A percentile compares a stretch with the other conserved stretches of the same genome.
These are phyloP conservation scores for Globisporangium canariense DNA, from an alignment of 352 stramenopile genomes.

Conservation along the genomic window DNA sequence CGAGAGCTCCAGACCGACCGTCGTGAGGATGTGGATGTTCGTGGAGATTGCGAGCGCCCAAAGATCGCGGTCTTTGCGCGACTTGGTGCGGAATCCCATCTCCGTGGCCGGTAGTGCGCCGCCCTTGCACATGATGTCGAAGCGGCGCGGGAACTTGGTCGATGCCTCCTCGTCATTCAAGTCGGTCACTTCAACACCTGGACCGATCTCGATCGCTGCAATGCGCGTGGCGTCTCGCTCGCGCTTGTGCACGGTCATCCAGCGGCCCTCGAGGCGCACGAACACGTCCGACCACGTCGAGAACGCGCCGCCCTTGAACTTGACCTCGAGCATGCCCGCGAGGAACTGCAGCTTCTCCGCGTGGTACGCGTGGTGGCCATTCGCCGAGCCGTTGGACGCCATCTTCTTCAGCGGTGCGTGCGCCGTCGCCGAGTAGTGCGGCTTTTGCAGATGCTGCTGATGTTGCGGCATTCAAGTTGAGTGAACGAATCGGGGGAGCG, in stretches of 20 bases:
- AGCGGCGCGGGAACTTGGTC: slow-evolving; percentile 72
- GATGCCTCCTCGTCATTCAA: slow-evolving; percentile 47
- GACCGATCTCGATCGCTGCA: slow-evolving; percentile 67
- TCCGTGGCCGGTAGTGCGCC: slow-evolving; percentile 66
- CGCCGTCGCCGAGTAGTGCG: background rate
- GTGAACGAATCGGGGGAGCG: background rate
- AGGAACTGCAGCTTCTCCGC: slow-evolving; percentile 21
- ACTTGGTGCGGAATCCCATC: slow-evolving; percentile 73
- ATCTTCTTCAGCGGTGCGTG: slow-evolving; percentile 17
- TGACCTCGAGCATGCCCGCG: slow-evolving; percentile 24
- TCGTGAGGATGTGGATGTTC: slow-evolving; percentile 62
- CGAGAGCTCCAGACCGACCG: slow-evolving; percentile 36
- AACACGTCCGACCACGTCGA: slow-evolving; percentile 30
- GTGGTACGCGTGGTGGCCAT: background rate
- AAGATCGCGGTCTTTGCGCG: slow-evolving; percentile 69
- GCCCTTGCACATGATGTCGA: slow-evolving; percentile 72
- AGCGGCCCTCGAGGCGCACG: slow-evolving; percentile 29
- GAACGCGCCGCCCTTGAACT: slow-evolving; percentile 29
- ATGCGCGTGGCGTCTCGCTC: slow-evolving; percentile 46
- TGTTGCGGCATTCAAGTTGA: slow-evolving; percentile 3
- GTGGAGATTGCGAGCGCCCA: slow-evolving; percentile 65
- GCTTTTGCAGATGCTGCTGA: background rate
- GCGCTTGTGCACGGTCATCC: slow-evolving; percentile 35
- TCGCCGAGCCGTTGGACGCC: slow-evolving; percentile 6
- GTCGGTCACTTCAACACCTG: slow-evolving; percentile 65